A percentile compares a stretch with the other conserved stretches of the same genome.
phyloP scores from a whole-genome alignment of 352 stramenopile species.

The Pythium biforme region DNA sequence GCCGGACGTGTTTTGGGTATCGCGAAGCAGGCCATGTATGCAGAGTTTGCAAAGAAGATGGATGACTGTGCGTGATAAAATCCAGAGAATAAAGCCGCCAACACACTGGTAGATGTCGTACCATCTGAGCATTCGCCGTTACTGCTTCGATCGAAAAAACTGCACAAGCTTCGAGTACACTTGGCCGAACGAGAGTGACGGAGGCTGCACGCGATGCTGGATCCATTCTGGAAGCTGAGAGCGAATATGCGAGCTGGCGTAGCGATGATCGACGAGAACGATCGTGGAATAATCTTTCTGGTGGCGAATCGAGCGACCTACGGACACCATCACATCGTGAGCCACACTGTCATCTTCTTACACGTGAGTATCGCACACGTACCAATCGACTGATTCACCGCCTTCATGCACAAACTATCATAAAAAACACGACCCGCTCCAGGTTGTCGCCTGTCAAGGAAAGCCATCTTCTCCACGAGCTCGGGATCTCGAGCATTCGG shows the following conservation, averaged over 20 bases:
- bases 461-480: conserved; percentile 97
- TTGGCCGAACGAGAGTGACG: conserved; percentile 57
- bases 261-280: conserved; percentile 95
- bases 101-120: not conserved
- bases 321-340: not conserved
- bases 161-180: conserved; percentile 74
- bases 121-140: conserved; percentile 1
- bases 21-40: conserved; percentile 73
- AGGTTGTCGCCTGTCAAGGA: conserved; percentile 69
- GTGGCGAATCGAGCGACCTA: conserved; percentile 96
- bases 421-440: conserved; percentile 92
- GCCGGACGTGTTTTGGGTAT: conserved; percentile 80
- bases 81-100: not conserved
- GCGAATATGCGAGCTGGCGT: conserved; percentile 66
- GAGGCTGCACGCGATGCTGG: conserved; percentile 65
- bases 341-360: not conserved
- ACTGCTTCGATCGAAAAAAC: conserved; percentile 62
- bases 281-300: conserved; percentile 97
- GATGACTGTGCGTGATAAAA: conserved; percentile 5
- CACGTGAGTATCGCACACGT: conserved; percentile 23
- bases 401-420: conserved; percentile 98
- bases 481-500: conserved; percentile 95
- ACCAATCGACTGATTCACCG: conserved; percentile 99
- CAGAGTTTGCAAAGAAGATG: conserved; percentile 55
- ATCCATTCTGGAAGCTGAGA: conserved; percentile 81